These are phyloP conservation scores for Ganoderma lucidum DNA, from an alignment of 1,284 basidiomycete genomes.

Conservation along the genomic window DNA sequence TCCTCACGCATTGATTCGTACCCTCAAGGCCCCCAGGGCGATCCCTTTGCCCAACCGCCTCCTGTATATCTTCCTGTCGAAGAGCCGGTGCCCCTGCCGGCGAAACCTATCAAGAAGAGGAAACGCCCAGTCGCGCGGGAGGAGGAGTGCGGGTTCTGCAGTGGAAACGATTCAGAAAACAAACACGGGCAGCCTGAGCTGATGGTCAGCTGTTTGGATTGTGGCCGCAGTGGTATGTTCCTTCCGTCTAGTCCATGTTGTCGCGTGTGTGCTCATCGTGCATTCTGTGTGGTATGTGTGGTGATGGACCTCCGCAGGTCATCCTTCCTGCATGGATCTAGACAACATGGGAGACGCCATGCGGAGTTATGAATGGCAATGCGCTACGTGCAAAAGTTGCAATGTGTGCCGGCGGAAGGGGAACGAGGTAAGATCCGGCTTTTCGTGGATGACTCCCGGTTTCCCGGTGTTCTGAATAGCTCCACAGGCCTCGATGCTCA, in stretches of 20 bases:
- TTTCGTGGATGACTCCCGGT: conserved; percentile 9
- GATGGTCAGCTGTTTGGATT: conserved; percentile 78
- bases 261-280: conserved; percentile 21
- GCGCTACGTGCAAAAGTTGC: conserved; percentile 94
- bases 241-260: conserved; percentile 11
- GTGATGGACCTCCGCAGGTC: conserved; percentile 55
- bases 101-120: conserved; percentile 51
- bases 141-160: conserved; percentile 73
- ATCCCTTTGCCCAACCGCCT: conserved; percentile 74
- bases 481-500: conserved; percentile 79
- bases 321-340: conserved; percentile 80
- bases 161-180: conserved; percentile 65
- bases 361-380: conserved; percentile 85
- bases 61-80: conserved; percentile 58
- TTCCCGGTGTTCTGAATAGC: conserved; percentile 25
- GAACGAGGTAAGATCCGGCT: conserved; percentile 78
- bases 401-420: conserved; percentile 89
- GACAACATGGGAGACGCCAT: conserved; percentile 60
- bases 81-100: conserved; percentile 43
- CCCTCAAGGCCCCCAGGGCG: conserved; percentile 78
- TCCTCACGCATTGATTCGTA: conserved; percentile 49
- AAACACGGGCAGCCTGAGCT: conserved; percentile 60
- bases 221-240: conserved; percentile 65
- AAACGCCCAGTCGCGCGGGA: conserved; percentile 63
- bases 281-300: conserved; percentile 14